Conservation (phyloP, 192 early-diverging fungal species). For the Coemansia sp. region DNA sequence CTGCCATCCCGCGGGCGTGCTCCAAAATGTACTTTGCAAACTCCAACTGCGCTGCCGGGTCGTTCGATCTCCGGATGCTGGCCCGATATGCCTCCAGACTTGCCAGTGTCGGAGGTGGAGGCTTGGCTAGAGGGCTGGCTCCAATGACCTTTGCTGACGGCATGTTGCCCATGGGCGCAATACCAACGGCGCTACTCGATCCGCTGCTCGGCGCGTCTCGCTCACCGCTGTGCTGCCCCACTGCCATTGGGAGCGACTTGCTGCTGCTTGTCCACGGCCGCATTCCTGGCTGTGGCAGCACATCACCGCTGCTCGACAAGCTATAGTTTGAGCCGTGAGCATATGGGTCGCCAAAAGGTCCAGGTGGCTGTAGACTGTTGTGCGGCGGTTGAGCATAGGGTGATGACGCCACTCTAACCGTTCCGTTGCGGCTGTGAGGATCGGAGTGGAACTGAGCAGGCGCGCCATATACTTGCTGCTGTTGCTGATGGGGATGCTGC, state of each 20-base stretch:
- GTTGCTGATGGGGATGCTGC: background rate
- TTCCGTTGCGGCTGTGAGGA: constrained; percentile 10
- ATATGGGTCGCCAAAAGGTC: background rate
- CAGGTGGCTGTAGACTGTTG: background rate
- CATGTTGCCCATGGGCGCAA: constrained; percentile 35
- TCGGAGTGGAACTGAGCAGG: constrained; percentile 12
- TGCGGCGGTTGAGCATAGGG: constrained; percentile 9
- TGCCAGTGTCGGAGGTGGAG: constrained; percentile 42
- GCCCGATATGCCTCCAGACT: constrained; percentile 52
- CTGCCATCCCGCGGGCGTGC: constrained; percentile 68
- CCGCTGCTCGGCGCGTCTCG: constrained; percentile 47
- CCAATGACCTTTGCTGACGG: constrained; percentile 31
- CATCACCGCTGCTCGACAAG: constrained; percentile 41
- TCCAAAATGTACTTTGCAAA: constrained; percentile 90
- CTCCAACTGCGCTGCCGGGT: constrained; percentile 77
- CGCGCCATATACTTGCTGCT: constrained; percentile 15
- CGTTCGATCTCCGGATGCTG: constrained; percentile 61
- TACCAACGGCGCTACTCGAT: constrained; percentile 42
- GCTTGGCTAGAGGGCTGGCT: constrained; percentile 24
- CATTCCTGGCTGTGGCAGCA: constrained; percentile 26
- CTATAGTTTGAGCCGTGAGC: constrained; percentile 23
- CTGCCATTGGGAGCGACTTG: constrained; percentile 39
- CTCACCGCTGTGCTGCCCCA: constrained; percentile 24
- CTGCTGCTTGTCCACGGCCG: constrained; percentile 53
- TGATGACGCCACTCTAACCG: constrained; percentile 3